phyloP scores from a whole-genome alignment of 108 stramenopile genomes.

The Aurantiochytrium sp. region DNA sequence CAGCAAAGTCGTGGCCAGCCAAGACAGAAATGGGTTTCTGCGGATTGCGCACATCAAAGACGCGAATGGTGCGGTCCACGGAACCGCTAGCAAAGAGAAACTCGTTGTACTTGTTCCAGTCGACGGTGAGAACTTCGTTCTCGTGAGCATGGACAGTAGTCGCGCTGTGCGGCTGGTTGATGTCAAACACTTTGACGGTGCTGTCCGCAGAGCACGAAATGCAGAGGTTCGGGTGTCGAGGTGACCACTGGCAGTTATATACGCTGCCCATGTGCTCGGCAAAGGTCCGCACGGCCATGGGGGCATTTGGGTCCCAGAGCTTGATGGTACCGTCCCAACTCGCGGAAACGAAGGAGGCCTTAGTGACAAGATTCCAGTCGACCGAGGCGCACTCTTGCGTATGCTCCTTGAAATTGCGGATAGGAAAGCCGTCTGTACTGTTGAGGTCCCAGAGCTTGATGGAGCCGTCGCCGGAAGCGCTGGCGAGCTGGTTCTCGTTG shows the following conservation, averaged over 20 bases:
- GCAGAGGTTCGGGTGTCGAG: constrained; percentile 24
- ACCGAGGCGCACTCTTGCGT: constrained; percentile 38
- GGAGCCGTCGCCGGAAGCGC: constrained; percentile 32
- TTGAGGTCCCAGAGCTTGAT: constrained; percentile 35
- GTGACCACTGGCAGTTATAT: constrained; percentile 23
- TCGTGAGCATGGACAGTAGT: constrained; percentile 25
- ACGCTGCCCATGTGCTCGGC: constrained; percentile 20
- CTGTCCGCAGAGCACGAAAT: constrained; percentile 35
- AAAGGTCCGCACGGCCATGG: constrained; percentile 26
- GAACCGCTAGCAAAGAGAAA: constrained; percentile 31
- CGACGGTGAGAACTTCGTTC: constrained; percentile 35
- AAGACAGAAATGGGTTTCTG: constrained; percentile 19
- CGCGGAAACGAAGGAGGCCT: constrained; percentile 27
- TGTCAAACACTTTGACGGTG: constrained; percentile 34
- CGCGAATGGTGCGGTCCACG: constrained; percentile 24
- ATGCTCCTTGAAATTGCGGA: constrained; percentile 33
- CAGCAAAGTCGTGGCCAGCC: constrained; percentile 32
- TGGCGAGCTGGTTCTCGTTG: constrained; percentile 33
- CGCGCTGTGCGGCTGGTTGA: neutral
- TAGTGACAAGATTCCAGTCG: constrained; percentile 43
- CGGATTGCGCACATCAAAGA: constrained; percentile 32
- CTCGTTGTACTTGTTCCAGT: constrained; percentile 44
- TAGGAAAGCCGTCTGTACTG: constrained; percentile 33
- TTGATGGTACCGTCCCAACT: constrained; percentile 42
- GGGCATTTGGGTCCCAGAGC: constrained; percentile 24